Percentiles rank a stretch among this genome's conserved stretches.
These are phyloP conservation scores for Globisporangium nunn DNA, from an alignment of 352 stramenopile species.

Conservation along the genomic window DNA sequence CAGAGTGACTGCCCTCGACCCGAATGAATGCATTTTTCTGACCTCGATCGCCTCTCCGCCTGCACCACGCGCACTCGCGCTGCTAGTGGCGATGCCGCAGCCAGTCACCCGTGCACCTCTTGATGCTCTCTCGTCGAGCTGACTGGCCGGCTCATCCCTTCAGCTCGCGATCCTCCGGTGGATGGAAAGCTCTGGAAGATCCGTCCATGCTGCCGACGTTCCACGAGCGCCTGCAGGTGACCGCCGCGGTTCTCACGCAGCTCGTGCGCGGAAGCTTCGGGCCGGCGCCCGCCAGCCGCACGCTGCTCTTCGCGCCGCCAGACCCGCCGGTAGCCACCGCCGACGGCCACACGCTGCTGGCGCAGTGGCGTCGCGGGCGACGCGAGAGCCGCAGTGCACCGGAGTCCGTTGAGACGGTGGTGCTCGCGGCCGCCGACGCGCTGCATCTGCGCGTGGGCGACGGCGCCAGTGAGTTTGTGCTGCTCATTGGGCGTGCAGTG, in stretches of 20 bases:
- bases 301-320: constrained; percentile 51
- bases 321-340: constrained; percentile 49
- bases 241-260: constrained; percentile 16
- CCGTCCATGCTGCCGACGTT: background rate
- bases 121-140: too few species aligned
- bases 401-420: constrained; percentile 26
- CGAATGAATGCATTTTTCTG: too few species aligned
- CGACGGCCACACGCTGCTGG: constrained; percentile 41
- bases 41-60: too few species aligned
- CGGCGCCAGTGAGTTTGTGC: constrained; percentile 45
- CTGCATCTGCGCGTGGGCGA: constrained; percentile 51
- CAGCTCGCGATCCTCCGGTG: too few species aligned
- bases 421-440: constrained; percentile 40
- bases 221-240: constrained; percentile 6
- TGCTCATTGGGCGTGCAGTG: constrained; percentile 37
- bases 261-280: constrained; percentile 42
- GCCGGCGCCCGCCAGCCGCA: constrained; percentile 34
- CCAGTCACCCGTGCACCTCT: too few species aligned
- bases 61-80: too few species aligned
- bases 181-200: background rate
- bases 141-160: too few species aligned
- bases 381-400: constrained; percentile 3
- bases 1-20: too few species aligned
- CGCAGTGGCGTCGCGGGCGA: constrained; percentile 27
- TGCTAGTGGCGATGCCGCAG: too few species aligned